Conservation (phyloP, 208 protist genomes). For the Leishmania tropica region DNA sequence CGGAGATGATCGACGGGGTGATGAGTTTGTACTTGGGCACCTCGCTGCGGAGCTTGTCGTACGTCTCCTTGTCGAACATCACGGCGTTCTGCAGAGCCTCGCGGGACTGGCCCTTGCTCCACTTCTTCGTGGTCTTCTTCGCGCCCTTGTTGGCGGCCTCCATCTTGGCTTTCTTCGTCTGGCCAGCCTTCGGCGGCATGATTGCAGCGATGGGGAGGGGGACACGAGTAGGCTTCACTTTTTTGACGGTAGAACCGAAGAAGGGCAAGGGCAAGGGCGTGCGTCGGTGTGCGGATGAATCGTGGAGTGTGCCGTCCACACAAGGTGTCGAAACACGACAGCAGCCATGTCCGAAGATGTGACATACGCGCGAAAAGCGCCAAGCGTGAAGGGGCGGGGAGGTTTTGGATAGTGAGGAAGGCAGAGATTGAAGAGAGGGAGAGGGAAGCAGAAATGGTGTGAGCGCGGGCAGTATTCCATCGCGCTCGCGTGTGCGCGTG, state of each 20-base stretch:
- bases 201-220: neutral
- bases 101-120: constrained; percentile 89
- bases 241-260: neutral
- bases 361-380: neutral
- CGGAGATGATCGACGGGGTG: constrained; percentile 89
- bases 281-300: neutral
- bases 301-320: neutral
- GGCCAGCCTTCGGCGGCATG: constrained; percentile 77
- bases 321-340: neutral
- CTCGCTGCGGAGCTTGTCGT: constrained; percentile 83
- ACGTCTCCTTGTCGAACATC: constrained; percentile 90
- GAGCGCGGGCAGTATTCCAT: neutral
- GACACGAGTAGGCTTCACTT: neutral
- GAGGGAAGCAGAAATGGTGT: neutral
- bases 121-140: constrained; percentile 94
- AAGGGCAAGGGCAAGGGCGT: neutral
- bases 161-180: constrained; percentile 74
- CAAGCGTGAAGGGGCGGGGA: neutral
- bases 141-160: constrained; percentile 71
- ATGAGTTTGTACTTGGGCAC: constrained; percentile 94
- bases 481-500: neutral
- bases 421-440: neutral
- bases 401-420: neutral
- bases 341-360: neutral
- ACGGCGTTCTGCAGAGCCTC: constrained; percentile 93